Evolutionary conservation across 176 grass and related monocot species (phyloP), one percentile per base, ranked within the genome.

Genomic region (Lolium perenne): DNA sequence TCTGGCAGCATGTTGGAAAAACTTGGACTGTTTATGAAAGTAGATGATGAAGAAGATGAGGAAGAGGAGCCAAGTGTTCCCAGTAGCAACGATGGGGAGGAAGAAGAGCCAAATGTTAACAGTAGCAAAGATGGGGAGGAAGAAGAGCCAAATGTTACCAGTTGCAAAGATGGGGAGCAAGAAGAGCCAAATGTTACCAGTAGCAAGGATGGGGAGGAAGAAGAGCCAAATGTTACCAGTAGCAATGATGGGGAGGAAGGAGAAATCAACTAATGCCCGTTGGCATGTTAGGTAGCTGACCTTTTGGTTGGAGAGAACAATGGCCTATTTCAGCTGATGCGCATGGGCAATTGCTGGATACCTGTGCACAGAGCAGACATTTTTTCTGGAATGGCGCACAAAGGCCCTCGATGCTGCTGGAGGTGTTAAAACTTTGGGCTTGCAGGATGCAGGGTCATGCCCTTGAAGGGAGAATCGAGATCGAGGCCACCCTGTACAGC

Each of bases 21-120:
- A 83, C 90, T 99, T n/a, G 97, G 97, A 56, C 80, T 99, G 5
- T 99, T 92, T 77, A 94, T 99, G 83, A 99, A 99, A 86, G 72
- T 49, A 23, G 94, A 99, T 14, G 97, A 94, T 1, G 97, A 98
- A n/a, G 96, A 98, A 49, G 96, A 97, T 6, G 94, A 98, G 10
- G 96, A 95, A 18, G 93, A 95, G 45, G 93, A 95, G 54, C 84
- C 85, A 4, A 89, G 71, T 67, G 10, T 55, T 35, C 91, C 88
- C 1, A 58, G 38, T 32, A 41, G 54, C 45, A 94, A 94, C 84
- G 92, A 85, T 26, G 77, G 68, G 2, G 91, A 95, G 70, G 90
- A 98, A 85, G 94, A 82, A 58, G 90, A 94, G 4, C 41, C 41
- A 5, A 43, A 7, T 43, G 41, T 43, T 43, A 5, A 1, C 41